Evolutionary conservation across 768 basidiomycete genomes (phyloP).

Genomic region (Erythrobasidium yunnanense): DNA sequence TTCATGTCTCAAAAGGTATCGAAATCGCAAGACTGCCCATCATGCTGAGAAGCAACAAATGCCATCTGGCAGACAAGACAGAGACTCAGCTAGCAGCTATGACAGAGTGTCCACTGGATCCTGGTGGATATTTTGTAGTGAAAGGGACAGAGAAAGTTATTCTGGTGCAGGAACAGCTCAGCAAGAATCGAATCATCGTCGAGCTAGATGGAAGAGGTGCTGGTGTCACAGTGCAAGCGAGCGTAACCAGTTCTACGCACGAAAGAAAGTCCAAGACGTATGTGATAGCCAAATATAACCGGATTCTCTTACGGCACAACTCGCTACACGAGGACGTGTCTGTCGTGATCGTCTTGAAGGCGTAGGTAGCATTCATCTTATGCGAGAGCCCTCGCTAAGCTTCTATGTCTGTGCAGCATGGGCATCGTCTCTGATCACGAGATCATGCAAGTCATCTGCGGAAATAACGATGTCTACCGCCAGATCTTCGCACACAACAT

Average conservation of each 20-base stretch:
- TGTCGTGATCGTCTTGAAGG: slow-evolving; percentile 89
- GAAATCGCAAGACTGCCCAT: slow-evolving; percentile 85
- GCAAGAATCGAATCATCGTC: slow-evolving; percentile 98
- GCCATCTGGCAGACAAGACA: slow-evolving; percentile 65
- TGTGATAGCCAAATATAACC: slow-evolving; percentile 84
- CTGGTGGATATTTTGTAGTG: slow-evolving; percentile 98
- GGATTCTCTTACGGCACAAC: slow-evolving; percentile 93
- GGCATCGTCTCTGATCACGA: slow-evolving; percentile 97
- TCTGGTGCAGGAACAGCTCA: slow-evolving; percentile 93
- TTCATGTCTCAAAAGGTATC: slow-evolving; percentile 70
- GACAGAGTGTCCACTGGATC: slow-evolving; percentile 94
- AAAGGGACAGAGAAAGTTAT: slow-evolving; percentile 99
- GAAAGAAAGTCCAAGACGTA: slow-evolving; percentile 88
- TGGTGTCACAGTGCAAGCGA: slow-evolving; percentile 50
- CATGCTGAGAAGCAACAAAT: slow-evolving; percentile 93
- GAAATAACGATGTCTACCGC: slow-evolving; percentile 78
- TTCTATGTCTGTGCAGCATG: slow-evolving; percentile 44
- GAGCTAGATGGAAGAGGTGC: slow-evolving; percentile 57
- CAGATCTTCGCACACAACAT: slow-evolving; percentile 76
- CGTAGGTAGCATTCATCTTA: slow-evolving; percentile 39
- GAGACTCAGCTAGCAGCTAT: slow-evolving; percentile 80
- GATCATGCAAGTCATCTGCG: slow-evolving; percentile 84
- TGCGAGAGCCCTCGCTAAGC: not conserved
- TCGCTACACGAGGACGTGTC: slow-evolving; percentile 95
- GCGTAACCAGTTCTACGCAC: slow-evolving; percentile 49